phyloP scores from a whole-genome alignment of 495 filamentous ascomycete species.

The Lindgomyces ingoldianus region DNA sequence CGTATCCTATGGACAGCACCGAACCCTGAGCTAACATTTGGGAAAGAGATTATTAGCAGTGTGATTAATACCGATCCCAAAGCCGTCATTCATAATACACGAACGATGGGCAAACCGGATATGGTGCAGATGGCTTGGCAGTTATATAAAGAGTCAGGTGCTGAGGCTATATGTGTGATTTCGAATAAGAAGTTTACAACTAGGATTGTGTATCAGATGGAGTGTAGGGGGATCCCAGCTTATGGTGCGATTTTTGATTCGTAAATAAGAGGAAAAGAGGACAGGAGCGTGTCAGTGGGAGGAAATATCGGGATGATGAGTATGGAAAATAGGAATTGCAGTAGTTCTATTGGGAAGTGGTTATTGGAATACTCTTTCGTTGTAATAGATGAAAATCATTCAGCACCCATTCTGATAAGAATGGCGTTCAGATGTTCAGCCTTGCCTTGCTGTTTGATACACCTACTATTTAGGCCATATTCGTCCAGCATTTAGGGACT shows the following conservation, averaged over 20 bases:
- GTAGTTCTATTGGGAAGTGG: too few species aligned
- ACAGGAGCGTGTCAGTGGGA: too few species aligned
- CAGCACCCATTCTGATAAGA: too few species aligned
- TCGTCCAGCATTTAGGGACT: too few species aligned
- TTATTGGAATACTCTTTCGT: too few species aligned
- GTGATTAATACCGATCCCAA: conserved; percentile 55
- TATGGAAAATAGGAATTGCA: too few species aligned
- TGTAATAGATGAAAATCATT: too few species aligned
- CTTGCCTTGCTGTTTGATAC: too few species aligned
- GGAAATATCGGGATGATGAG: too few species aligned
- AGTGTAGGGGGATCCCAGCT: conserved; percentile 66
- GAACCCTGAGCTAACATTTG: conserved; percentile 57
- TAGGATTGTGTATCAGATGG: conserved; percentile 73
- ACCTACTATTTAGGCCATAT: too few species aligned
- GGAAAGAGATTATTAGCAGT: conserved; percentile 52
- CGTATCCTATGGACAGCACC: conserved; percentile 63
- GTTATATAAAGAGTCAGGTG: conserved; percentile 57
- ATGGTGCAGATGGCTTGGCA: conserved; percentile 60
- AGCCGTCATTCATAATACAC: conserved; percentile 59
- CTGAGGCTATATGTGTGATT: conserved; percentile 76
- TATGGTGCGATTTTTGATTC: conserved; percentile 85
- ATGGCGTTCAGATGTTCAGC: too few species aligned
- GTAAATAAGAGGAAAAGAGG: conserved; percentile 44
- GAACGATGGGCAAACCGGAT: conserved; percentile 52
- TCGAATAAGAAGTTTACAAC: conserved; percentile 71